A percentile compares a stretch with the other conserved stretches of the same genome.
These are phyloP conservation scores for Naganishia randhawae DNA, from an alignment of 768 basidiomycete genomes.

Conservation along the genomic window DNA sequence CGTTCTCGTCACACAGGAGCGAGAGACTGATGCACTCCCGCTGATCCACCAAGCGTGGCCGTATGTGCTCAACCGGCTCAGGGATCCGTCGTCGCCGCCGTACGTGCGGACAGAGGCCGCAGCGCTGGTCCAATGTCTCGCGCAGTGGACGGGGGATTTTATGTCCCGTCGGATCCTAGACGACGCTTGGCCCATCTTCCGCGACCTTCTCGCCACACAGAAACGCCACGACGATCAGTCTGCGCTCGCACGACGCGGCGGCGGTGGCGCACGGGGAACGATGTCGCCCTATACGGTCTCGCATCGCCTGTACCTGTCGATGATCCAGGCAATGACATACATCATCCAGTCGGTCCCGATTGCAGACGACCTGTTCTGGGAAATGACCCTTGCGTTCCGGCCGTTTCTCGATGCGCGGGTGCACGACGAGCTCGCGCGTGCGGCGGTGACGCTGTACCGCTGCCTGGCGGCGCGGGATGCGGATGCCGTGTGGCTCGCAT, in stretches of 20 bases:
- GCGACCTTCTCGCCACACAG: constrained; percentile 59
- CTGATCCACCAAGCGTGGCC: constrained; percentile 88
- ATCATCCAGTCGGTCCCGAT: constrained; percentile 63
- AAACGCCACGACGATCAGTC: constrained; percentile 63
- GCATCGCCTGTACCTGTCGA: constrained; percentile 72
- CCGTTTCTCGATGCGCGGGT: constrained; percentile 67
- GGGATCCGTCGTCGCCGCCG: constrained; percentile 55
- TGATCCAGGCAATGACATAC: constrained; percentile 69
- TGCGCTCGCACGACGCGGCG: constrained; percentile 63
- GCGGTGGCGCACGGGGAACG: constrained; percentile 62
- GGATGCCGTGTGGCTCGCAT: constrained; percentile 79
- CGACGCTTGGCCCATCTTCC: constrained; percentile 86
- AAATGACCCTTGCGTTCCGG: constrained; percentile 69
- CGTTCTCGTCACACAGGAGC: constrained; percentile 54
- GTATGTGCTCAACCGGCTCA: constrained; percentile 79
- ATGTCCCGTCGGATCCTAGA: constrained; percentile 84
- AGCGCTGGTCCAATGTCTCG: constrained; percentile 67
- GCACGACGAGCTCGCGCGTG: constrained; percentile 70
- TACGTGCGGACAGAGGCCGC: constrained; percentile 78
- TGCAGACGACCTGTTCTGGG: constrained; percentile 72
- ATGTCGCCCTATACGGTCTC: constrained; percentile 66
- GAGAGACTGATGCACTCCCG: constrained; percentile 71
- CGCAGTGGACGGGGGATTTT: constrained; percentile 69
- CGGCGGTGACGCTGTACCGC: constrained; percentile 64
- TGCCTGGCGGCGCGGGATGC: constrained; percentile 62